Evolutionary conservation across 2,329 filamentous ascomycete species (phyloP).

Genomic region (Exophiala sp.): DNA sequence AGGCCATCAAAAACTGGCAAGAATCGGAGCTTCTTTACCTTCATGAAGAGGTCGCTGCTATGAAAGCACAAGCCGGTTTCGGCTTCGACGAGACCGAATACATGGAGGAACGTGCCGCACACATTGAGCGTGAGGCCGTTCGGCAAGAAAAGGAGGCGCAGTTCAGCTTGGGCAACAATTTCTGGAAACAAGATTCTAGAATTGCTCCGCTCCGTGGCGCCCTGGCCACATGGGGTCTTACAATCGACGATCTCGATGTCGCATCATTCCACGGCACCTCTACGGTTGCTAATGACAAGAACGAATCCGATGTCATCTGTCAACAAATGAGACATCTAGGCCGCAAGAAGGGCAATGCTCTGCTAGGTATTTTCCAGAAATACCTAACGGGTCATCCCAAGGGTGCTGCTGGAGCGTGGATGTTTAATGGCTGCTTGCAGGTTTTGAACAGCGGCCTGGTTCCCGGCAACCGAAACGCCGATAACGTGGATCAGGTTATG

Average conservation of each 20-base stretch:
- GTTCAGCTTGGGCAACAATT: slow-evolving; percentile 90
- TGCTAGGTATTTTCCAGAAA: slow-evolving; percentile 98
- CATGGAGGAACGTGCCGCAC: slow-evolving; percentile 71
- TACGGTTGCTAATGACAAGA: slow-evolving; percentile 98
- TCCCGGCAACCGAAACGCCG: slow-evolving; percentile 93
- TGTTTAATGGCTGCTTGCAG: slow-evolving; percentile 97
- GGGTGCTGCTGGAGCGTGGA: slow-evolving; percentile 98
- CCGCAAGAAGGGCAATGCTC: slow-evolving; percentile 90
- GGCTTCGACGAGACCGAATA: slow-evolving; percentile 78
- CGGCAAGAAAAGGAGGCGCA: slow-evolving; percentile 92
- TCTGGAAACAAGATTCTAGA: slow-evolving; percentile 92
- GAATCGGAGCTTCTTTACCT: slow-evolving; percentile 90
- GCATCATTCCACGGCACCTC: slow-evolving; percentile 99
- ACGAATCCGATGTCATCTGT: slow-evolving; percentile 95
- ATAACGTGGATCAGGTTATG: slow-evolving; percentile 94
- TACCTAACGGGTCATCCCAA: slow-evolving; percentile 98
- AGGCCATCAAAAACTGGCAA: slow-evolving; percentile 93
- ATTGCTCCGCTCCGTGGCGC: slow-evolving; percentile 95
- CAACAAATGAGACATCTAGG: slow-evolving; percentile 93
- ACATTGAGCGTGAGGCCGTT: slow-evolving; percentile 80
- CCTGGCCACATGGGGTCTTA: slow-evolving; percentile 95
- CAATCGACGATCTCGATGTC: slow-evolving; percentile 88
- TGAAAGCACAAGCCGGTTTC: slow-evolving; percentile 68
- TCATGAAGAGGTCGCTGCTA: slow-evolving; percentile 84
- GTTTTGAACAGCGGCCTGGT: slow-evolving; percentile 91